A percentile compares a stretch with the other conserved stretches of the same genome.
Conservation (phyloP, 2,329 filamentous ascomycete species). For the Blastomyces gilchristii region DNA sequence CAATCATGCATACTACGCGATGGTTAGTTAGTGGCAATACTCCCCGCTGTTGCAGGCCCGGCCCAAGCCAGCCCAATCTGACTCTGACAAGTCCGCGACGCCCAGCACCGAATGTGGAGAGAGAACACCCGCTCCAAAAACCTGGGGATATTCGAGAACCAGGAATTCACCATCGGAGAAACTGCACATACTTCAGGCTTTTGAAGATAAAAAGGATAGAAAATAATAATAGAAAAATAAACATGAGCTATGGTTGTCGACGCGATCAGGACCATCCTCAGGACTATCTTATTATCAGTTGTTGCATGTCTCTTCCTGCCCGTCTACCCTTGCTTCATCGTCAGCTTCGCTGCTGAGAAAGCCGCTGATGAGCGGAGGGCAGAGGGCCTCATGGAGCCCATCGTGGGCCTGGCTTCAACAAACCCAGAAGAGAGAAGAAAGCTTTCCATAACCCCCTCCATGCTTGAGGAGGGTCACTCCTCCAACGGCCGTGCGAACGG, state of each 20-base stretch:
- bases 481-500: background rate
- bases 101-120: too few species aligned
- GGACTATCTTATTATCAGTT: background rate
- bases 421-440: background rate
- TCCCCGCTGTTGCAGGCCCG: too few species aligned
- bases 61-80: too few species aligned
- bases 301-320: background rate
- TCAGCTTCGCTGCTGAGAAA: background rate
- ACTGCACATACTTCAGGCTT: too few species aligned
- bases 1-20: too few species aligned
- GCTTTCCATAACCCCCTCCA: background rate
- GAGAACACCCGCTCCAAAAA: too few species aligned
- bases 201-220: background rate
- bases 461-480: background rate
- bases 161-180: too few species aligned
- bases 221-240: too few species aligned
- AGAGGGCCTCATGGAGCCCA: background rate
- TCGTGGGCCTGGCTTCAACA: background rate
- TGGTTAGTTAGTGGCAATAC: too few species aligned
- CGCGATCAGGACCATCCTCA: background rate
- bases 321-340: background rate
- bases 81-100: too few species aligned
- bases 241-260: background rate
- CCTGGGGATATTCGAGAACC: too few species aligned
- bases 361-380: background rate